Conservation (phyloP, 2,329 filamentous ascomycete species). For the Macrophomina tecta region DNA sequence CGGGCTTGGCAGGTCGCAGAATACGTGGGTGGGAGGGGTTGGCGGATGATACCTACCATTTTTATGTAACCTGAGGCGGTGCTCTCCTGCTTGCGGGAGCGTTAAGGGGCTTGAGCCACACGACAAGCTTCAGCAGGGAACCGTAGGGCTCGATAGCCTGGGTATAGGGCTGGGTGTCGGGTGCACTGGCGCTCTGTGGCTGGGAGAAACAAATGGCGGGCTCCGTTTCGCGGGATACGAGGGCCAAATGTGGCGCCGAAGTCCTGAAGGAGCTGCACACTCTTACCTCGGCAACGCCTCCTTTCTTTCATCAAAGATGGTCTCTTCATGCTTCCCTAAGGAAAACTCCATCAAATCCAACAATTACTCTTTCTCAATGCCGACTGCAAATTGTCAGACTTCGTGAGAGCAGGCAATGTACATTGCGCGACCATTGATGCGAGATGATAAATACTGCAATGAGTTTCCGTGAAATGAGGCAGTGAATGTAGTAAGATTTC, state of each 20-base stretch:
- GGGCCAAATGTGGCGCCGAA: background rate
- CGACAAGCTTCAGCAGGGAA: conserved; percentile 1
- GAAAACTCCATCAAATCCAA: no score
- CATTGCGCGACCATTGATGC: no score
- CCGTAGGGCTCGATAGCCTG: background rate
- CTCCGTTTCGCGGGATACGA: conserved; percentile 12
- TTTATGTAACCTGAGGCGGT: conserved; percentile 23
- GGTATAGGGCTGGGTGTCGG: conserved; percentile 13
- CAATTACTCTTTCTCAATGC: no score
- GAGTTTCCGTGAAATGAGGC: no score
- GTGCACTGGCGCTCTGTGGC: conserved; percentile 21
- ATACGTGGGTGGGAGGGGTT: background rate
- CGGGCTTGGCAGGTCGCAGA: conserved; percentile 19
- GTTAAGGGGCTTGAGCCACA: conserved; percentile 23
- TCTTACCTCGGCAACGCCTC: background rate
- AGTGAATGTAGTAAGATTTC: no score
- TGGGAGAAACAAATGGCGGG: conserved; percentile 17
- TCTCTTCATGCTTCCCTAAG: background rate
- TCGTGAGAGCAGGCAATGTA: no score
- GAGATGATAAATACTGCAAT: no score
- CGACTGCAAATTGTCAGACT: no score
- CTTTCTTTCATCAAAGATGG: background rate
- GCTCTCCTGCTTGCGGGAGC: background rate
- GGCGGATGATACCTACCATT: conserved; percentile 10
- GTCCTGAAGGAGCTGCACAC: background rate